Evolutionary conservation across 129 eudicot species (phyloP).

Genomic region (Flaveria bidentis): DNA sequence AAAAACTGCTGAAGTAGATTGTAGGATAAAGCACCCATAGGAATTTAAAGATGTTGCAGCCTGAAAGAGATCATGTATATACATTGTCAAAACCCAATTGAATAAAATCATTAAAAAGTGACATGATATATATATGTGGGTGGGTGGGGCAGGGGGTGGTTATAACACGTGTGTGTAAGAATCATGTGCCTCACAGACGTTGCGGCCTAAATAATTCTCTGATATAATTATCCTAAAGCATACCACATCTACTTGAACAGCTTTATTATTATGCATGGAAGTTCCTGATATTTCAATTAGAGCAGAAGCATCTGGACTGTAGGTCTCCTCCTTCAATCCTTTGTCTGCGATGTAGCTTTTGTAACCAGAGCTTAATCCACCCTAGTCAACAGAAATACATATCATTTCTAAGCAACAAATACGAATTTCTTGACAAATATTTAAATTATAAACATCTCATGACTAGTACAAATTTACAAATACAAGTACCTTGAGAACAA

Average conservation of each 20-base stretch:
- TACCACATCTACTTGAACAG: conserved; percentile 87
- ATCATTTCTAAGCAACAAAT: conserved; percentile 1
- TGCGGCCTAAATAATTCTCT: neutral
- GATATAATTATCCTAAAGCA: conserved; percentile 19
- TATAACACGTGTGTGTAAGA: neutral
- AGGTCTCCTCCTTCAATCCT: conserved; percentile 87
- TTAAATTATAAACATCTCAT: conserved; percentile 6
- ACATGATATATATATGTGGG: neutral
- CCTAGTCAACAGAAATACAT: conserved; percentile 42
- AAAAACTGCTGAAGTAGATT: conserved; percentile 70
- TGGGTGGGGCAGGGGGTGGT: too few relatives aligned
- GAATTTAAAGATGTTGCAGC: conserved; percentile 75
- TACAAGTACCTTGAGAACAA: conserved; percentile 78
- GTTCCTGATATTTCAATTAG: conserved; percentile 87
- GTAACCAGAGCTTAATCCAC: conserved; percentile 93
- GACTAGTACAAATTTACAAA: conserved; percentile 2
- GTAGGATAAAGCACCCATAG: conserved; percentile 74
- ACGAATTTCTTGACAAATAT: neutral
- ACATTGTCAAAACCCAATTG: conserved; percentile 12
- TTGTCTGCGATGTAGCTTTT: conserved; percentile 76
- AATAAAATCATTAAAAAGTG: conserved; percentile 5
- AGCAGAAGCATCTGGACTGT: conserved; percentile 68
- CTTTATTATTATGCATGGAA: conserved; percentile 77
- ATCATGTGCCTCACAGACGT: neutral
- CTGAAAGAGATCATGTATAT: conserved; percentile 43